Conservation (phyloP, 73 alveolate genomes). For the Paramecium biaurelia region DNA sequence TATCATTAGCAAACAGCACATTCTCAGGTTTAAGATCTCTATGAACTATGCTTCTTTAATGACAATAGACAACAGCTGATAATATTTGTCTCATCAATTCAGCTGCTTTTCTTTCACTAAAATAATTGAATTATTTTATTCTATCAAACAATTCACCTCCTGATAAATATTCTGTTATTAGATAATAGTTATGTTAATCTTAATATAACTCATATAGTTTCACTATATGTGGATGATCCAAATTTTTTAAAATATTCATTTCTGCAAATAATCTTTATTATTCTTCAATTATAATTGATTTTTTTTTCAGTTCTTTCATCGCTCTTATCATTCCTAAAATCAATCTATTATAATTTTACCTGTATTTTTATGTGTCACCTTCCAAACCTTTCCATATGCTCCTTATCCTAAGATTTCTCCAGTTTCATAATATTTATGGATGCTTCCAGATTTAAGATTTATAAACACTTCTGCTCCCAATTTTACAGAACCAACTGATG, state of each 20-base stretch:
- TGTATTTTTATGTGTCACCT: conserved; percentile 15
- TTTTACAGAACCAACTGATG: neutral
- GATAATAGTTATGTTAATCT: conserved; percentile 48
- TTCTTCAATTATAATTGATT: conserved; percentile 43
- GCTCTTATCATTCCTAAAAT: conserved; percentile 54
- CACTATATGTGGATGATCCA: conserved; percentile 60
- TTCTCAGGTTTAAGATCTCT: conserved; percentile 87
- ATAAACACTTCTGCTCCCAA: conserved; percentile 30
- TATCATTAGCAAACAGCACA: conserved; percentile 70
- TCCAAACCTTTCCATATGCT: conserved; percentile 38
- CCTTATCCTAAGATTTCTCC: conserved; percentile 31
- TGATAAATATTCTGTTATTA: conserved; percentile 62
- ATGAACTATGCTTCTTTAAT: conserved; percentile 42
- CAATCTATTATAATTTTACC: neutral
- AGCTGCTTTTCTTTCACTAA: conserved; percentile 62
- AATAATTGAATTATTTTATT: conserved; percentile 41
- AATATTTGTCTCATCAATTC: conserved; percentile 60
- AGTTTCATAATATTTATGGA: conserved; percentile 20
- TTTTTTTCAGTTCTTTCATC: conserved; percentile 55
- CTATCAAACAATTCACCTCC: conserved; percentile 78
- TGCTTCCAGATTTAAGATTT: neutral
- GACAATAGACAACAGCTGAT: conserved; percentile 65
- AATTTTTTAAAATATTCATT: conserved; percentile 51
- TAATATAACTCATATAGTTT: conserved; percentile 47
- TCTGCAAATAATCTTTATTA: conserved; percentile 60